Evolutionary conservation across 2,329 filamentous ascomycete genomes (phyloP), one percentile per base, ranked within the genome.

Genomic region (Ophiostoma triangulosporum): DNA sequence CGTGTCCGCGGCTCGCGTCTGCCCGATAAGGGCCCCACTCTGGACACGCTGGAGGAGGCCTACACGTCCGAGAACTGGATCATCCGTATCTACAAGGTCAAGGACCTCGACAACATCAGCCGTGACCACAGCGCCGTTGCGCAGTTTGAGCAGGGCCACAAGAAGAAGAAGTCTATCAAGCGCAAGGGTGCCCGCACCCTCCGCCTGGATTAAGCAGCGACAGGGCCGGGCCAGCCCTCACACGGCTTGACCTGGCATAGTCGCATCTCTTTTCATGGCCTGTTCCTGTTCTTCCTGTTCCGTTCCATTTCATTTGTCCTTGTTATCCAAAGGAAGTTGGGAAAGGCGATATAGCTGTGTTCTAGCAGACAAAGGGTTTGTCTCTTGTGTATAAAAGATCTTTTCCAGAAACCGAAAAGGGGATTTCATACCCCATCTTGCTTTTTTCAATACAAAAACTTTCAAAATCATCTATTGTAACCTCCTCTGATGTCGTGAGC

Each of bases 21-120:
- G 51, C 94, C 93, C n/a, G 81, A 88, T 12, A 77, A 89, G 60
- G 84, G 88, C 1, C 93, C 93, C 8, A 79, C 86, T 57, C 83
- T 98, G 56, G 88, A 85, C 69, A 93, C 85, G 4, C 71, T 98
- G 48, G 93, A 98, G 67, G 93, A 98, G 72, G 93, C 93, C 9
- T 98, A 95, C 69, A 98, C 94, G 53, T 95, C 88, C 64, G 93
- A 98, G 76, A 98, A 98, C 78, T 98, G 93, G 93, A 98, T 98
- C 69, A 97, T 98, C 66, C 81, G 93, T 59, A 96, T 98, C 65
- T 98, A 96, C 78, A 98, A 98, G 78, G 93, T 98, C 72, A 98
- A 98, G 75, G 90, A 95, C 63, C 82, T 96, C 56, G 93, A 98
- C 73, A 97, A 97, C 68, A 76, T 98, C 60, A 91, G 89, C 53